These are phyloP conservation scores for Phtheirospermum japonicum DNA, from an alignment of 257 asterid species.

Conservation along the genomic window DNA sequence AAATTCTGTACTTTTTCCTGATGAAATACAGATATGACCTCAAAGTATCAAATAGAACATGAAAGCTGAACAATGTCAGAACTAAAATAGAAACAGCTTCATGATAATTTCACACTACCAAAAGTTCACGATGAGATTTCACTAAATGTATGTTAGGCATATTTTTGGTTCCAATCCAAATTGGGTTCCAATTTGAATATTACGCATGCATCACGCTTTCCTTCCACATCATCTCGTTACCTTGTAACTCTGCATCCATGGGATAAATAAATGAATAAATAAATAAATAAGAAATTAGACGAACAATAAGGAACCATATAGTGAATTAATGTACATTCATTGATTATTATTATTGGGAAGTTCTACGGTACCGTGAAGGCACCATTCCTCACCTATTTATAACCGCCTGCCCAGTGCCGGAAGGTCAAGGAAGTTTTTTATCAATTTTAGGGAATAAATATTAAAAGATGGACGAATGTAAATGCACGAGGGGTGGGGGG, in stretches of 20 bases:
- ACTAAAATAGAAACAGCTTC: not conserved
- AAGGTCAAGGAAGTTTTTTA: too few species aligned
- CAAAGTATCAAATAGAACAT: not conserved
- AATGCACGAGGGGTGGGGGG: too few species aligned
- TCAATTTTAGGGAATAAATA: too few species aligned
- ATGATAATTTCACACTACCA: slow-evolving; percentile 1
- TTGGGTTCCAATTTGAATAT: not conserved
- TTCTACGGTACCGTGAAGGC: too few species aligned
- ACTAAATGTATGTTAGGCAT: not conserved
- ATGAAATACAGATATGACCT: too few species aligned
- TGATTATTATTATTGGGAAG: too few species aligned
- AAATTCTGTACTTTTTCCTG: not conserved
- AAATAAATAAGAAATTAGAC: not conserved
- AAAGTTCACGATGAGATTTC: not conserved
- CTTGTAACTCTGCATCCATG: not conserved
- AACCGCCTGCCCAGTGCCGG: too few species aligned
- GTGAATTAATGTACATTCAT: not conserved
- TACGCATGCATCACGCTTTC: not conserved
- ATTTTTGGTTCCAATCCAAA: slow-evolving; percentile 1
- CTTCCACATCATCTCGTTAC: slow-evolving; percentile 4
- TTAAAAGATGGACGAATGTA: too few species aligned
- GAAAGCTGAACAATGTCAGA: not conserved
- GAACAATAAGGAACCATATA: too few species aligned
- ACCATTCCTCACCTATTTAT: too few species aligned
- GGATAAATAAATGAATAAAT: not conserved